phyloP scores from a whole-genome alignment of 2,329 filamentous ascomycete species.

The Cladophialophora carrionii region DNA sequence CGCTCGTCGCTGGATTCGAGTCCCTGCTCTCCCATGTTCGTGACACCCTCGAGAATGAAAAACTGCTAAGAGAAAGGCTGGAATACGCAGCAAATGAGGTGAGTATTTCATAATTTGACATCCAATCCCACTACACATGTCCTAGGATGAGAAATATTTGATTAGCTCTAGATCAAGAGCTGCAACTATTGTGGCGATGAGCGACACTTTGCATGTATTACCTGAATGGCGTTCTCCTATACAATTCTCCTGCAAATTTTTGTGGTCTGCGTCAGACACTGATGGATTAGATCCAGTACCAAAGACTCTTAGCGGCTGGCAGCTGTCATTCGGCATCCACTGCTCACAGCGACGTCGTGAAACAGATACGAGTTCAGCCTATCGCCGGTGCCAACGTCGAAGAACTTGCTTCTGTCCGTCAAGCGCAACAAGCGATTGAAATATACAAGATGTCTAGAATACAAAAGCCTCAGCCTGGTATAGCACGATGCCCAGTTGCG shows the following conservation, averaged over 20 bases:
- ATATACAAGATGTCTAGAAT: conserved; percentile 26
- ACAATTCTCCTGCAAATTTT: conserved; percentile 32
- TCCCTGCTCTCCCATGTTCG: conserved; percentile 21
- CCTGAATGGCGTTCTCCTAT: conserved; percentile 48
- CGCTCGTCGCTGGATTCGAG: conserved; percentile 27
- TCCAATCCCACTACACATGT: neutral
- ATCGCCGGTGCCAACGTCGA: conserved; percentile 52
- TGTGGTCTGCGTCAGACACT: conserved; percentile 40
- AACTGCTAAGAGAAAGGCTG: conserved; percentile 26
- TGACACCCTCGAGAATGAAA: conserved; percentile 22
- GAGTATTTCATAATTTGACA: conserved; percentile 6
- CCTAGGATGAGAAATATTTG: conserved; percentile 48
- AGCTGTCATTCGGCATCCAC: conserved; percentile 27
- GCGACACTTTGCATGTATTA: conserved; percentile 62
- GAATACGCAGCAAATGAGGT: conserved; percentile 35
- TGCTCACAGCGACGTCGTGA: conserved; percentile 22
- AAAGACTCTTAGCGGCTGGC: conserved; percentile 42
- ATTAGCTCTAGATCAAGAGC: conserved; percentile 88
- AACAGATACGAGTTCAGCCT: conserved; percentile 44
- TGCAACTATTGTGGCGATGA: conserved; percentile 61
- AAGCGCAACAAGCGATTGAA: conserved; percentile 23
- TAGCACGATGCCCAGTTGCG: conserved; percentile 38
- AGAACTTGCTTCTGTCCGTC: conserved; percentile 11
- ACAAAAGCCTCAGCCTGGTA: conserved; percentile 8
- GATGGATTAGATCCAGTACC: conserved; percentile 40